phyloP scores from a whole-genome alignment of 331 rosid genomes.

The Malus hybrid region DNA sequence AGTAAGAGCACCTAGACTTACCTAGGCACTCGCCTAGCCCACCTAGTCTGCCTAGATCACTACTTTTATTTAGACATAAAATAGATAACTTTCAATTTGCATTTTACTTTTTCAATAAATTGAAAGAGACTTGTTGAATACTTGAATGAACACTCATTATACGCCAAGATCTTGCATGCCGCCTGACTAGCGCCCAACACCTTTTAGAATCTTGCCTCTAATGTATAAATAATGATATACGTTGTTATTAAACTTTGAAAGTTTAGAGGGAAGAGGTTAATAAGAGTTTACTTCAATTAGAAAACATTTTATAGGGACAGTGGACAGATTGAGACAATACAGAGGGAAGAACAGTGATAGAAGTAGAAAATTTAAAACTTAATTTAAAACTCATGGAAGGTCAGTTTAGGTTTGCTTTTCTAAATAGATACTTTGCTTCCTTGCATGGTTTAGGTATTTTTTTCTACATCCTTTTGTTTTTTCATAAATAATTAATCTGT shows the following conservation, averaged over 20 bases:
- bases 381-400: neutral
- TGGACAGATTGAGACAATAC: neutral
- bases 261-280: neutral
- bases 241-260: neutral
- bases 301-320: neutral
- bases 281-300: neutral
- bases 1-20: too few species aligned
- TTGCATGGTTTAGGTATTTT: neutral
- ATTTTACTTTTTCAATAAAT: too few species aligned
- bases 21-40: too few species aligned
- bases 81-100: too few species aligned
- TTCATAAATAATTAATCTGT: neutral
- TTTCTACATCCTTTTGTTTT: neutral
- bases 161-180: fast-evolving
- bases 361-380: neutral
- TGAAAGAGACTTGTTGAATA: too few species aligned
- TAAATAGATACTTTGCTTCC: neutral
- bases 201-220: too few species aligned
- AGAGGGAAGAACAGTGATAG: neutral
- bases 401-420: neutral
- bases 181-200: too few species aligned
- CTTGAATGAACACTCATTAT: too few species aligned
- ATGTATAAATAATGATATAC: too few species aligned
- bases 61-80: too few species aligned
- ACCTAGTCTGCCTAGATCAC: too few species aligned